phyloP scores from a whole-genome alignment of 1,139 yeast genomes.

The Zygosaccharomyces pseudobailii region DNA sequence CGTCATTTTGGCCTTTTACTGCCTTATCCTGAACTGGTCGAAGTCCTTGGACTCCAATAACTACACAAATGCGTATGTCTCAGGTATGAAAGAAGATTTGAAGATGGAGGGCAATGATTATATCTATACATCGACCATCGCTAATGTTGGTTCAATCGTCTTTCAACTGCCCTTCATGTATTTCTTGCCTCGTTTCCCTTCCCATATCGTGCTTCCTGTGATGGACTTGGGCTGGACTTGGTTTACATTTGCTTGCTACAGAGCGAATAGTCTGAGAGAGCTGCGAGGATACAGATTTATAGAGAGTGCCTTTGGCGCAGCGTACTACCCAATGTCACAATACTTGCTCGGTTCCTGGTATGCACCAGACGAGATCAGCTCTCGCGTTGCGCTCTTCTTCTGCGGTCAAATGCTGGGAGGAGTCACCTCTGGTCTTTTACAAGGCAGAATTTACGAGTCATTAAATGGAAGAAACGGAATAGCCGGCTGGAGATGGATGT shows the following conservation, averaged over 20 bases:
- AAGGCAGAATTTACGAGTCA: conserved; percentile 48
- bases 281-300: conserved; percentile 56
- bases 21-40: conserved; percentile 65
- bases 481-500: conserved; percentile 77
- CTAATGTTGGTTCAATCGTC: conserved; percentile 54
- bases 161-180: conserved; percentile 50
- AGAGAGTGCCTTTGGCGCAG: conserved; percentile 60
- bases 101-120: conserved; percentile 63
- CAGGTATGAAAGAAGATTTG: conserved; percentile 56
- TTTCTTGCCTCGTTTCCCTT: conserved; percentile 44
- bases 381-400: conserved; percentile 35
- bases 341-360: conserved; percentile 68
- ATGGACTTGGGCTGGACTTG: conserved; percentile 65
- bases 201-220: conserved; percentile 49
- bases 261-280: conserved; percentile 44
- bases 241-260: conserved; percentile 53
- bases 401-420: conserved; percentile 53
- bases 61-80: conserved; percentile 64
- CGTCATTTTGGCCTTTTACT: conserved; percentile 51
- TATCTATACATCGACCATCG: conserved; percentile 54
- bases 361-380: conserved; percentile 51
- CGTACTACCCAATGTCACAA: conserved; percentile 60
- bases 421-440: conserved; percentile 54
- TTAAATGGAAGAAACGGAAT: conserved; percentile 52
- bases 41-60: conserved; percentile 59